phyloP scores from a whole-genome alignment of 2,329 filamentous ascomycete species.

The Plenodomus tracheiphilus region DNA sequence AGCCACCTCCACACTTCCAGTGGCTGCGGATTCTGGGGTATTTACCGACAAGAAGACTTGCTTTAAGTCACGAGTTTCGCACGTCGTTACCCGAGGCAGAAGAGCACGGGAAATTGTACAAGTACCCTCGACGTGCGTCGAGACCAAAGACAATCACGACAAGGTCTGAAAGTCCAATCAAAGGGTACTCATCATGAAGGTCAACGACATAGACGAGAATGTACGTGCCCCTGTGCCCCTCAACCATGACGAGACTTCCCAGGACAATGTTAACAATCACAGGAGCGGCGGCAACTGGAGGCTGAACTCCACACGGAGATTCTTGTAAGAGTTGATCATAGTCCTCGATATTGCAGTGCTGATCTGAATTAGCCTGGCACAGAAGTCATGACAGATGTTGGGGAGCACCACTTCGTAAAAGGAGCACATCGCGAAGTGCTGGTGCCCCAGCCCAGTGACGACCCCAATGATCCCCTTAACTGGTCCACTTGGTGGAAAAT shows the following conservation, averaged over 20 bases:
- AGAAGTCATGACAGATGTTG: constrained; percentile 64
- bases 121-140: neutral
- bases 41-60: neutral
- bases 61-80: neutral
- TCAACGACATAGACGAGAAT: constrained; percentile 11
- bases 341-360: neutral
- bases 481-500: constrained; percentile 56
- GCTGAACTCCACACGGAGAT: constrained; percentile 58
- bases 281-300: constrained; percentile 54
- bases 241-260: no score
- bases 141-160: neutral
- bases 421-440: constrained; percentile 49
- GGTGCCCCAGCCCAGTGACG: constrained; percentile 58
- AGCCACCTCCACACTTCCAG: neutral
- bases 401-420: constrained; percentile 67
- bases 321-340: constrained; percentile 24
- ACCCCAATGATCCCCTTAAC: constrained; percentile 58
- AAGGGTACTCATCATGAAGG: constrained; percentile 8
- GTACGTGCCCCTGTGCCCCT: constrained; percentile 1
- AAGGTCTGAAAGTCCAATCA: neutral
- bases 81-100: neutral
- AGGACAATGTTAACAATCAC: neutral
- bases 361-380: constrained; percentile 51
- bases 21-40: neutral
- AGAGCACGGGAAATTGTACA: neutral